Base-by-base conservation (phyloP, 768 basidiomycete species). In the Kwoniella bestiolae region DNA sequence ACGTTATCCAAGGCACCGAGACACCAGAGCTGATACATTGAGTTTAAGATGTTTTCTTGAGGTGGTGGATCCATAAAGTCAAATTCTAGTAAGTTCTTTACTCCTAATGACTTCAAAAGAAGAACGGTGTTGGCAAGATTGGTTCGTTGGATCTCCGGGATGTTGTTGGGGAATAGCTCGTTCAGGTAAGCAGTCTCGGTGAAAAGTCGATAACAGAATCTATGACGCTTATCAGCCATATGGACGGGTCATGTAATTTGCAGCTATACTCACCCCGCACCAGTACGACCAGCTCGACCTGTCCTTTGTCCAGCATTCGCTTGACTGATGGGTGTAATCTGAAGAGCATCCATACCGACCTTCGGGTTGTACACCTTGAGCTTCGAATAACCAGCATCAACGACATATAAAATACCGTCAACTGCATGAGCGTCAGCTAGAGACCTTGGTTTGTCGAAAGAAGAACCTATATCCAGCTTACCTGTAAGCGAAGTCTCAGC, bases 61-160 rank as follows among this genome's bases (percentile, higher is more conserved):
- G 96, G 96, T 23, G 96, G 96, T n/a, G 96, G 96, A 79, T 99
- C 96, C 96, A 99, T 98, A 79, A 99, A 99, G 82, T 98, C 95
- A 76, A 98, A 99, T 82, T 99, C 95, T 23, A 99, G 85, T 45
- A 97, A 82, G 78, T 98, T 93, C 84, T 96, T 96, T 45, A 99
- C 96, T 9, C 96, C 95, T 5, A 99, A 85, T 3, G 94, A 94
- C 79, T 98, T 99, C 64, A 99, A 85, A 38, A 98, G 82, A 23
- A 98, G 82, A 0, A 98, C 96, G 0, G 95, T 99, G 75, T 99
- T 98, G 21, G 96, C 94, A 61, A 99, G 82, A 82, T 99, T 98
- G 9, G 96, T 99, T 50, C 96, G 85, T 80, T 99, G 96, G 60
- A 99, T 99, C 82, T 99, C 96, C 2, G 96, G 96, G 69, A 99